Evolutionary conservation across 2,329 filamentous ascomycete genomes (phyloP), one percentile per base, ranked within the genome.

Genomic region (Aureobasidium sp.): DNA sequence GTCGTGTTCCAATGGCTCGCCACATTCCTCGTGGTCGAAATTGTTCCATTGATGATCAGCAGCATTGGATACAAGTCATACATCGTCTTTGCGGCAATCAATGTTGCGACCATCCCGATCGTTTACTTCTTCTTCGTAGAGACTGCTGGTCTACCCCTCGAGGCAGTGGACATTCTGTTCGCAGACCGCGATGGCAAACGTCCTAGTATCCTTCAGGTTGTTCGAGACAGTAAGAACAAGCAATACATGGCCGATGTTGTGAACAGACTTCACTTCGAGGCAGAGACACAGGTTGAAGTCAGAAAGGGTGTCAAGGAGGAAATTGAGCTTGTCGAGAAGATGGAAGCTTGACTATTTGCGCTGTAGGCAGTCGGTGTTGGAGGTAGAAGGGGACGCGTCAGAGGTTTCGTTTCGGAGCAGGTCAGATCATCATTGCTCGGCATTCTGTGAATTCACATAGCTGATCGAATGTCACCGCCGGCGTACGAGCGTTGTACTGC

Each of bases 41-140:
- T 64, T 11, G 81, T 79, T 0, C 79, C 80, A 0, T 74, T 77
- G 3, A 71, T 79, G 1, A 75, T 81, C 62, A 74, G 75, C 45
- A 74, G 71, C 9, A 69, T 82, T 3, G 68, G 73, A 15, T 82
- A 77, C 77, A 77, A 77, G 63, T 66, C 83, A 0, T 86, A 86
- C 70, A 81, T 82, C 67, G 81, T 88, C 64, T 88, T 87, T 67
- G 84, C 85, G 5, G 61, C 58, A n/a, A 85, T 87, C 73, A 87
- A 87, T 69, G 78, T 81, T 64, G 75, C 81, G 66, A 84, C 85
- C 69, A 77, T 85, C 0, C 83, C 83, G 0, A 66, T 63, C 47
- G 66, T 70, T 27, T 73, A 72, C 63, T 72, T 70, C 30, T 13
- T 80, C 0, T 91, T 87, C 61, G 65, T 67, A 5, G 65, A 66